Percentiles rank a stretch among this genome's conserved stretches.
These are phyloP conservation scores for Ophiostoma perfectum DNA, from an alignment of 2,329 filamentous ascomycete species.

Conservation along the genomic window DNA sequence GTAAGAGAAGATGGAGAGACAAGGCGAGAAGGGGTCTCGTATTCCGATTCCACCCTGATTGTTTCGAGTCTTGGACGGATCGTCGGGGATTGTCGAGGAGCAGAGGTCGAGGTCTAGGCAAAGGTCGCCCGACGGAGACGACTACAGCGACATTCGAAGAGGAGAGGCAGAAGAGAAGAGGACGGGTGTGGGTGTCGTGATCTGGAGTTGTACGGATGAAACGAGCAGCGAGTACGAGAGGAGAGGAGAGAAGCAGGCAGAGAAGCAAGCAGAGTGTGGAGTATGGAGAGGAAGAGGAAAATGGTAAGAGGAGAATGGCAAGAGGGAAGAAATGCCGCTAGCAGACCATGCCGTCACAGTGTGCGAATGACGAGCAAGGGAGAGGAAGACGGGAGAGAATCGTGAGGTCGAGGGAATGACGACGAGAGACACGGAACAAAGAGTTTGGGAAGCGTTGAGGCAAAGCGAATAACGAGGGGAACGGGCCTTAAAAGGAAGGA, in stretches of 20 bases:
- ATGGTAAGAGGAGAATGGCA: not conserved
- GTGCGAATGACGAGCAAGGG: not conserved
- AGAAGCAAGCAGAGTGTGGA: not conserved
- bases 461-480: not conserved
- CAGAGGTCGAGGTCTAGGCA: constrained; percentile 4
- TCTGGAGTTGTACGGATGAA: not conserved
- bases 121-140: not conserved
- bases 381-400: not conserved
- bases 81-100: constrained; percentile 10
- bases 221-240: constrained; percentile 4
- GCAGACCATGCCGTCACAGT: not conserved
- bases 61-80: constrained; percentile 10
- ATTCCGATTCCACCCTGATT: constrained; percentile 7
- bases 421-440: not conserved
- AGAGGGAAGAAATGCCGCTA: constrained; percentile 10
- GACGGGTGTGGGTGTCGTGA: not conserved
- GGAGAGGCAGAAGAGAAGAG: not conserved
- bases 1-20: constrained; percentile 3
- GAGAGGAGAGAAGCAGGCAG: not conserved
- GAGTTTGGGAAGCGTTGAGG: not conserved
- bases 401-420: not conserved
- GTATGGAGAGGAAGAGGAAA: not conserved
- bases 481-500: constrained; percentile 4
- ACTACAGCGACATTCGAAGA: constrained; percentile 5
- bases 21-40: constrained; percentile 3